These are phyloP conservation scores for Exophiala bonariae DNA, from an alignment of 2,329 filamentous ascomycete species.

Conservation along the genomic window DNA sequence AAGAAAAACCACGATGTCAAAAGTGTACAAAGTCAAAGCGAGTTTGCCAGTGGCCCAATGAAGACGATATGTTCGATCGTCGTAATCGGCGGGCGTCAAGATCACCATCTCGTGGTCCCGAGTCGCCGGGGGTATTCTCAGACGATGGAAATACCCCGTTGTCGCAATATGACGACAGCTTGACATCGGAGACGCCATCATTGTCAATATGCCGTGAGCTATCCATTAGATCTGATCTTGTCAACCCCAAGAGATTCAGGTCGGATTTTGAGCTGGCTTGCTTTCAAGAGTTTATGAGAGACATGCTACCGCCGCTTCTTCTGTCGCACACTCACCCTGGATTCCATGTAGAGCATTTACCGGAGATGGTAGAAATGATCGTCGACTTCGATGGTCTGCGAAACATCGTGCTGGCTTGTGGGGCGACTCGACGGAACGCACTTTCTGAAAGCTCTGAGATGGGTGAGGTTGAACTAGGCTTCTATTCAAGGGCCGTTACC, in stretches of 20 bases:
- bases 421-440: conserved; percentile 11
- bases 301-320: conserved; percentile 11
- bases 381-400: conserved; percentile 17
- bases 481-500: conserved; percentile 16
- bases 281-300: conserved; percentile 15
- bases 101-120: conserved; percentile 2
- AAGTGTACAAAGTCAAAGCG: conserved; percentile 23
- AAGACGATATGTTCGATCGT: conserved; percentile 19
- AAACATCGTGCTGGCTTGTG: conserved; percentile 16
- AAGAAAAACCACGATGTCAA: conserved; percentile 12
- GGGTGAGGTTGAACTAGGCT: conserved; percentile 13
- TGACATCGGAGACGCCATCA: background rate
- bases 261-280: conserved; percentile 19
- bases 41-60: conserved; percentile 15
- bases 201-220: conserved; percentile 15
- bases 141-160: background rate
- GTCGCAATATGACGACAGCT: background rate
- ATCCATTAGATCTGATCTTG: conserved; percentile 10
- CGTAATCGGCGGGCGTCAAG: conserved; percentile 14
- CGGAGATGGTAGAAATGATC: conserved; percentile 15
- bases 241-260: conserved; percentile 10
- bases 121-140: background rate
- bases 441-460: conserved; percentile 12
- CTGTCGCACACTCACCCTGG: conserved; percentile 16
- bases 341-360: conserved; percentile 11